A percentile compares a stretch with the other conserved stretches of the same genome.
phyloP scores from a whole-genome alignment of 495 filamentous ascomycete genomes.

The Tuber aestivum region DNA sequence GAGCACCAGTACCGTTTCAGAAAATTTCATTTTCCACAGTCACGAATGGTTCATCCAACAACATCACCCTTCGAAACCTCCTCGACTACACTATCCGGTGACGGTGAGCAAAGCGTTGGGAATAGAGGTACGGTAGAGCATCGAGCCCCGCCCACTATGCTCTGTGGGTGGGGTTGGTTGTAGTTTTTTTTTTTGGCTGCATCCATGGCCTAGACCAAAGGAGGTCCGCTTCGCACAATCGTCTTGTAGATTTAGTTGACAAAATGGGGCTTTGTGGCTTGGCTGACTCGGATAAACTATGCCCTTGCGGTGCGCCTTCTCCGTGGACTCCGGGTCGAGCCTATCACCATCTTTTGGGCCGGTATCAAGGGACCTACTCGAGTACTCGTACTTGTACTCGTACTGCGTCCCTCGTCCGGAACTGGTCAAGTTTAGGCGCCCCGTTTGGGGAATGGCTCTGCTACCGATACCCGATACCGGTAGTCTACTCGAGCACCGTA shows the following conservation, averaged over 20 bases:
- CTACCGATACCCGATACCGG: background rate
- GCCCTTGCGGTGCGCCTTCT: constrained; percentile 9
- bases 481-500: background rate
- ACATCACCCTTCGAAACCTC: background rate
- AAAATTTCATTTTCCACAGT: background rate
- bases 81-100: background rate
- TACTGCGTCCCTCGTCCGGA: background rate
- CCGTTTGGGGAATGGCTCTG: constrained; percentile 1
- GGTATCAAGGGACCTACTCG: background rate
- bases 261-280: constrained; percentile 10
- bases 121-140: background rate
- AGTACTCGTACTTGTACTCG: too few relatives aligned
- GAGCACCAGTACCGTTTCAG: background rate
- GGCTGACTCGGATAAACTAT: constrained; percentile 24
- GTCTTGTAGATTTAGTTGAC: background rate
- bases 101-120: background rate
- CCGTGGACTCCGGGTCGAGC: constrained; percentile 1
- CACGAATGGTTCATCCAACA: background rate
- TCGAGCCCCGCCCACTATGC: background rate
- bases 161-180: background rate
- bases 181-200: background rate
- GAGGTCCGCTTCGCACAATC: background rate
- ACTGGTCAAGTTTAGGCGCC: background rate
- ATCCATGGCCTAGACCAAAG: background rate
- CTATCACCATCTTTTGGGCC: background rate